Evolutionary conservation across 2,329 filamentous ascomycete species (phyloP).

Genomic region (Fusarium chaquense): DNA sequence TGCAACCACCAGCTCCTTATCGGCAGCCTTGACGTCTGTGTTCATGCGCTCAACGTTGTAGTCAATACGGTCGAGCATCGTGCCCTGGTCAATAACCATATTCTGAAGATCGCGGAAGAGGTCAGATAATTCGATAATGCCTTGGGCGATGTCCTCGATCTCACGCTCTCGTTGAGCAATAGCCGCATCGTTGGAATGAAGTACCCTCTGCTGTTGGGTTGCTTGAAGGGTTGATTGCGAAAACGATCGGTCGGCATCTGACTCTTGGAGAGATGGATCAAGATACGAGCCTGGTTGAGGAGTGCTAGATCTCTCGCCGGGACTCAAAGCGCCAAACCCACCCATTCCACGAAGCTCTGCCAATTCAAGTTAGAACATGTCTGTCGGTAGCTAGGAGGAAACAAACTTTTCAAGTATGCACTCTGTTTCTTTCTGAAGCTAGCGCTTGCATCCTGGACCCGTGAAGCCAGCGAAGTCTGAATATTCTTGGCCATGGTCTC

Average conservation of each 20-base stretch:
- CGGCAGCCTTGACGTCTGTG: conserved; percentile 91
- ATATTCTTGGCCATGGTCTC: conserved; percentile 97
- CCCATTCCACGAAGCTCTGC: conserved; percentile 80
- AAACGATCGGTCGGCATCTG: conserved; percentile 91
- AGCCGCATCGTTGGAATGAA: conserved; percentile 81
- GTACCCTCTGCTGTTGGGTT: conserved; percentile 74
- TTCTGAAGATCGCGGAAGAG: conserved; percentile 96
- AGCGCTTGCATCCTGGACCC: conserved; percentile 92
- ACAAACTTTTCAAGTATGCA: conserved; percentile 88
- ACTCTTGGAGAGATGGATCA: conserved; percentile 91
- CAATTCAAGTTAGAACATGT: conserved; percentile 9
- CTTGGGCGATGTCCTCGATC: conserved; percentile 97
- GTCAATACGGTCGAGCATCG: conserved; percentile 93
- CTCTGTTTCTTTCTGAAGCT: conserved; percentile 97
- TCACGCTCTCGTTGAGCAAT: conserved; percentile 95
- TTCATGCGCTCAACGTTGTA: conserved; percentile 98
- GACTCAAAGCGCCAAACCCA: conserved; percentile 65
- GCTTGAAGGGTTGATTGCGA: conserved; percentile 90
- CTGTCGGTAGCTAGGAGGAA: not conserved
- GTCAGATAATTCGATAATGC: conserved; percentile 96
- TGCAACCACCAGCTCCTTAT: conserved; percentile 90
- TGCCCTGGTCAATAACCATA: conserved; percentile 95
- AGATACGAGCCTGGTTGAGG: conserved; percentile 70
- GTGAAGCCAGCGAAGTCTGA: conserved; percentile 87
- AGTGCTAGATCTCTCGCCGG: conserved; percentile 65